Evolutionary conservation across 257 asterid genomes (phyloP).

Genomic region (Salvia splendens): DNA sequence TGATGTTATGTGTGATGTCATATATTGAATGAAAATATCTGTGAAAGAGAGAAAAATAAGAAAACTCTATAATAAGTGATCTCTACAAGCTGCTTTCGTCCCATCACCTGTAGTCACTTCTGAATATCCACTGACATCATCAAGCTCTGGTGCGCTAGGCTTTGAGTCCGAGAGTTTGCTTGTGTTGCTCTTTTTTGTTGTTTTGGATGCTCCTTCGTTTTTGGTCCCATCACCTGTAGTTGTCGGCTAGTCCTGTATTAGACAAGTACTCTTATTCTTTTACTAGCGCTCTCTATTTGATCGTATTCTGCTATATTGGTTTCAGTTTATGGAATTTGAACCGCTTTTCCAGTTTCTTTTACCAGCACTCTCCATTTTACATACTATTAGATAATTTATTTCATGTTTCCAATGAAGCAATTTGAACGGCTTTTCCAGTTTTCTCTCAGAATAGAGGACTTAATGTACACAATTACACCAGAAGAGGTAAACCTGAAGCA

Average conservation of each 20-base stretch:
- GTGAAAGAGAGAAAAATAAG: neutral
- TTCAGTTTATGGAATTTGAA: too few relatives aligned
- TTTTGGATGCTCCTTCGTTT: too few relatives aligned
- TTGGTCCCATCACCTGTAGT: too few relatives aligned
- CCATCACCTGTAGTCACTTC: constrained; percentile 12
- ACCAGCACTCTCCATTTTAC: neutral
- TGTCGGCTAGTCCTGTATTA: neutral
- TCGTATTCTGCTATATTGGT: constrained; percentile 7
- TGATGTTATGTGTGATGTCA: neutral
- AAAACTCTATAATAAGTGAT: neutral
- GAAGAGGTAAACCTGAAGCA: constrained; percentile 70
- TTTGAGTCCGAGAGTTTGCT: neutral
- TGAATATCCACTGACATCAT: constrained; percentile 9
- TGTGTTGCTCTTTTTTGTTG: too few relatives aligned
- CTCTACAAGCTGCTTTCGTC: neutral
- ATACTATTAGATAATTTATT: constrained; percentile 24
- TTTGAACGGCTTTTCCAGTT: constrained; percentile 90
- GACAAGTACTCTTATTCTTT: too few relatives aligned
- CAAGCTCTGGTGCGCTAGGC: too few relatives aligned
- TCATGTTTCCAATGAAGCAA: constrained; percentile 61
- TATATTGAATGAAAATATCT: neutral
- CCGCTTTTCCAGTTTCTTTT: constrained; percentile 1
- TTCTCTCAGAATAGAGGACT: constrained; percentile 77
- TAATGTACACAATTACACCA: constrained; percentile 86
- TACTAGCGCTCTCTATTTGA: neutral